Conservation (phyloP, 2,329 filamentous ascomycete genomes). For the Huntiella omanensis region DNA sequence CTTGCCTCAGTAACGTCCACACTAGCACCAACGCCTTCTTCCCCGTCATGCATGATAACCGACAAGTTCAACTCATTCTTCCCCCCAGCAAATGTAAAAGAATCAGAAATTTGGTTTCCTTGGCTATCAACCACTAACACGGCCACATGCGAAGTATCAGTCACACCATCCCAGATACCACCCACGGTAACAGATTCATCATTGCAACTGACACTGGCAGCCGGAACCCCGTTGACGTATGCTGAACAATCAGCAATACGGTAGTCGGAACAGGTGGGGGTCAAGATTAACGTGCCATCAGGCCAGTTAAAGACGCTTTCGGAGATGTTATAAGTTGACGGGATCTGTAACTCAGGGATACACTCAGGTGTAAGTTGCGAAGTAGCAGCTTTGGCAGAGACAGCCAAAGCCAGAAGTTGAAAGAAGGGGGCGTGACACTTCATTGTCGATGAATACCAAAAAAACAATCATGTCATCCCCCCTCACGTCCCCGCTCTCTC, state of each 20-base stretch:
- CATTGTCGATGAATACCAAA: no score
- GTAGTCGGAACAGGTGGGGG: background rate
- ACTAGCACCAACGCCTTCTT: background rate
- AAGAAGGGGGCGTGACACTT: no score
- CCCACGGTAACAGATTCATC: constrained; percentile 2
- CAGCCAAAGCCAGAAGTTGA: no score
- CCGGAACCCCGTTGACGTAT: constrained; percentile 4
- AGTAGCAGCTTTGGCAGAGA: no score
- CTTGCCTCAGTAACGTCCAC: constrained; percentile 1
- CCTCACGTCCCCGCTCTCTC: no score
- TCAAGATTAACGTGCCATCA: no score
- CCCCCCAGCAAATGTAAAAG: constrained; percentile 7
- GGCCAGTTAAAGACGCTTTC: no score
- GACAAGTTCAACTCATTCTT: background rate
- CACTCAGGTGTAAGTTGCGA: no score
- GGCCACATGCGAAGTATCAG: constrained; percentile 5
- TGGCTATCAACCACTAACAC: constrained; percentile 4
- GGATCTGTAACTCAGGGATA: no score
- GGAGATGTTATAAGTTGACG: no score
- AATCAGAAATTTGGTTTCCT: constrained; percentile 4
- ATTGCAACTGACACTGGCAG: constrained; percentile 1
- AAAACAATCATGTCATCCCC: no score
- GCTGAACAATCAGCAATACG: constrained; percentile 2
- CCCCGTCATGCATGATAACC: constrained; percentile 4
- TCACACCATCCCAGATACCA: constrained; percentile 1